phyloP scores from a whole-genome alignment of 371 early-diverging fungal species.

The Mucor plumbeus region DNA sequence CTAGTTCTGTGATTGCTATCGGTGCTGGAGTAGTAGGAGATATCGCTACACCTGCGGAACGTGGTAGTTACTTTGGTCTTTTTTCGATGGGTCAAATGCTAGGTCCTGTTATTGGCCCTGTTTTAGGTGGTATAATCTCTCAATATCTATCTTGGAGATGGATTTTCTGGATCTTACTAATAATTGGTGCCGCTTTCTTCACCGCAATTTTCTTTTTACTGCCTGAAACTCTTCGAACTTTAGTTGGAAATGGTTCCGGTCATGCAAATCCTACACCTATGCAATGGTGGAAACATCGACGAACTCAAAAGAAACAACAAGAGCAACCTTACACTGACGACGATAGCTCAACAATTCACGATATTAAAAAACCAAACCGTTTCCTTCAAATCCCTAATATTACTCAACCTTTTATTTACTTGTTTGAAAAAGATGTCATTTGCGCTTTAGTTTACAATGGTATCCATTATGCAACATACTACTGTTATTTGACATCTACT shows the following conservation, averaged over 20 bases:
- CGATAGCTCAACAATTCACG: not conserved
- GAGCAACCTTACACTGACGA: constrained; percentile 1
- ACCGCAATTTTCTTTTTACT: constrained; percentile 26
- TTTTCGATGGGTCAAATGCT: constrained; percentile 58
- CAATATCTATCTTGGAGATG: constrained; percentile 20
- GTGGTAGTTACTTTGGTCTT: constrained; percentile 66
- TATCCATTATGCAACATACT: constrained; percentile 19
- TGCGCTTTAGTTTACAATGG: constrained; percentile 20
- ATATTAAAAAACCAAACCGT: not conserved
- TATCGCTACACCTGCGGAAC: constrained; percentile 35
- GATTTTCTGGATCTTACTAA: constrained; percentile 44
- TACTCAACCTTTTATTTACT: constrained; percentile 26
- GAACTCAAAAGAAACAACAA: not conserved
- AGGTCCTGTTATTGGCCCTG: constrained; percentile 43
- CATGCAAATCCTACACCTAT: constrained; percentile 47
- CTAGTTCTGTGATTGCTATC: constrained; percentile 67
- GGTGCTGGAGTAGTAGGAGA: constrained; percentile 28
- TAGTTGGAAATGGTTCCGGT: constrained; percentile 52
- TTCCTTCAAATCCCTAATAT: constrained; percentile 11
- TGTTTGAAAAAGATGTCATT: constrained; percentile 24
- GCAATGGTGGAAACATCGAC: constrained; percentile 20
- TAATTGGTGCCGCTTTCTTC: constrained; percentile 27
- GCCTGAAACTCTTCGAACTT: constrained; percentile 50
- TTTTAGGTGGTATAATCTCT: constrained; percentile 41
- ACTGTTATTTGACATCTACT: constrained; percentile 32